Percentiles rank a stretch among this genome's conserved stretches.
Conservation (phyloP, 2,329 filamentous ascomycete genomes). For the Aspergillus bombycis region DNA sequence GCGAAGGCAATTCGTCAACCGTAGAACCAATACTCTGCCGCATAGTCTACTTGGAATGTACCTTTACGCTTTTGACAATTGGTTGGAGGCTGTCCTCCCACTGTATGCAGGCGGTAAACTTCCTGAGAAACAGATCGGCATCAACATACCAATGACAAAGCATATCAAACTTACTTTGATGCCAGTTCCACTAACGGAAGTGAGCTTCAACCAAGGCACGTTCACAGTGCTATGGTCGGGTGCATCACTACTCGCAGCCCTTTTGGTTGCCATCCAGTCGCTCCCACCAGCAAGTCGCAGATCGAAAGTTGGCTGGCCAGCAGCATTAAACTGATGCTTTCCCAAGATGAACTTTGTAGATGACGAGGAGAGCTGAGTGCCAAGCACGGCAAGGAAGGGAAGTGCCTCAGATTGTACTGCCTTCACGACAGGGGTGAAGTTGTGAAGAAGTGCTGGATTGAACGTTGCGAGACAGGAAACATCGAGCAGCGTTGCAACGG, state of each 20-base stretch:
- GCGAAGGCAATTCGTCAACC: constrained; percentile 23
- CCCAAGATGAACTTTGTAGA: constrained; percentile 34
- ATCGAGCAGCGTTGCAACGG: constrained; percentile 51
- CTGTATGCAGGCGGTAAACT: constrained; percentile 46
- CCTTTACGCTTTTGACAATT: constrained; percentile 36
- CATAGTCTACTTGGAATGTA: constrained; percentile 41
- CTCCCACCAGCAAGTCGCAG: constrained; percentile 26
- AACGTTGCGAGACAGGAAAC: constrained; percentile 42
- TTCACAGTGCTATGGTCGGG: constrained; percentile 25
- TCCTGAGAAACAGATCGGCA: constrained; percentile 32
- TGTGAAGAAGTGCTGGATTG: constrained; percentile 31
- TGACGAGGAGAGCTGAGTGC: constrained; percentile 20
- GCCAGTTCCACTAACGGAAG: constrained; percentile 28
- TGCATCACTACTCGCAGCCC: constrained; percentile 33
- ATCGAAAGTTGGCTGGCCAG: constrained; percentile 36
- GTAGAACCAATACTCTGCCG: constrained; percentile 50
- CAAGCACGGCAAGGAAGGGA: constrained; percentile 26
- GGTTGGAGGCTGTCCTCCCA: constrained; percentile 37
- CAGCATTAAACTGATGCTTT: constrained; percentile 39
- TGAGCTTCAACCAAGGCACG: constrained; percentile 39
- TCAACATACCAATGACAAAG: not conserved
- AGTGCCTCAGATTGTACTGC: constrained; percentile 30
- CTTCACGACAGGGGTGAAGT: constrained; percentile 28
- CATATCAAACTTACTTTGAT: constrained; percentile 31
- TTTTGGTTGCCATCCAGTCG: constrained; percentile 32